Evolutionary conservation across 441 rosid genomes (phyloP), one percentile per base, ranked within the genome.

Genomic region (Erodium chrysanthum): DNA sequence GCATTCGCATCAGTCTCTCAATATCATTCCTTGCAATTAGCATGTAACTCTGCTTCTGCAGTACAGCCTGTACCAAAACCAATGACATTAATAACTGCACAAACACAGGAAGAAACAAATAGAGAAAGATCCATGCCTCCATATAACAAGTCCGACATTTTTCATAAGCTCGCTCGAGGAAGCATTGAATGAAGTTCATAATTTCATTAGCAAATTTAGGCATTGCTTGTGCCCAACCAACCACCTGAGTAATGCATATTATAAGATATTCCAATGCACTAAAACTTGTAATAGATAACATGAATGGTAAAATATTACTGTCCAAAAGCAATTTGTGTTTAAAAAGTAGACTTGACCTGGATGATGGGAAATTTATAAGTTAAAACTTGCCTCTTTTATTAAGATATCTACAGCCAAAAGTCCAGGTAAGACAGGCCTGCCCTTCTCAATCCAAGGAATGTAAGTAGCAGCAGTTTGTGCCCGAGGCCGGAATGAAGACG

Each of bases 141-240:
- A 82, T 90, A 78, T 95, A 95, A 77, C 97, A 87, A 73, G 97
- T 87, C 68, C 98, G 90, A 62, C 97, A 90, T 84, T 96, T 87
- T 83, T 95, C 99, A 76, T 86, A 92, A 56, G 99, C 84, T 69
- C 99, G 86, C 86, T 95, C 98, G n/a, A 95, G 90, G 82, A 91
- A 92, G 29, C 96, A 88, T 76, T 95, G 97, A 80, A 95, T 96
- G 83, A 82, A 85, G 77, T 87, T 90, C 78, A 91, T 92, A 71
- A 91, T 88, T 68, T 91, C 97, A 14, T 85, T 75, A 76, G 96
- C 81, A 90, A 95, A 95, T 83, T 91, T 95, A 67, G 99, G 99
- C 97, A 95, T 88, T 69, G 97, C 96, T 85, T 91, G 97, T 76
- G 97, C 99, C 99, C 99, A 95, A 73, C 95, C 97, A 74, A 91